phyloP scores from a whole-genome alignment of 2,329 filamentous ascomycete genomes.

The Stagonosporopsis tanaceti region DNA sequence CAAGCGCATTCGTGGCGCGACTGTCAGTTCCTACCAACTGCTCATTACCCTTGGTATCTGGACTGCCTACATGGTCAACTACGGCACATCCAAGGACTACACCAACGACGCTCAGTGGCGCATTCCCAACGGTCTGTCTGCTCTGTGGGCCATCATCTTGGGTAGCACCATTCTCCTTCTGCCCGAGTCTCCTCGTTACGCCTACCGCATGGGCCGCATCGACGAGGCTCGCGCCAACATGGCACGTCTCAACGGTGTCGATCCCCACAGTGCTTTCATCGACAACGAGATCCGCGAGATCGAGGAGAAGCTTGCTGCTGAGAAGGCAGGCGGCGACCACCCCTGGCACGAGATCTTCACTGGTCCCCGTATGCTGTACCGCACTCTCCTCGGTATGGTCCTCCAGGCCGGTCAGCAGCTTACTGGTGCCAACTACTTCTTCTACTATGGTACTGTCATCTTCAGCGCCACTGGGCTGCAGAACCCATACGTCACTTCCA shows the following conservation, averaged over 20 bases:
- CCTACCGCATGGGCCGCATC: slow-evolving; percentile 62
- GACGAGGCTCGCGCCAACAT: slow-evolving; percentile 62
- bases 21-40: slow-evolving; percentile 71
- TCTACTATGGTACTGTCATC: slow-evolving; percentile 61
- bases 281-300: slow-evolving; percentile 64
- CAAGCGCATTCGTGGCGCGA: slow-evolving; percentile 68
- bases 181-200: slow-evolving; percentile 65
- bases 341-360: slow-evolving; percentile 67
- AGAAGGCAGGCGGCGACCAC: slow-evolving; percentile 51
- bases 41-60: slow-evolving; percentile 74
- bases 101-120: slow-evolving; percentile 66
- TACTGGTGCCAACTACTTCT: slow-evolving; percentile 74
- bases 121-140: slow-evolving; percentile 68
- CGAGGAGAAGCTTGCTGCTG: slow-evolving; percentile 63
- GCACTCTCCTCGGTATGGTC: slow-evolving; percentile 68
- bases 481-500: slow-evolving; percentile 57
- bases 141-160: slow-evolving; percentile 64
- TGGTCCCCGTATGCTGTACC: slow-evolving; percentile 72
- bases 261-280: slow-evolving; percentile 62
- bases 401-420: slow-evolving; percentile 73
- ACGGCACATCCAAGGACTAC: slow-evolving; percentile 62
- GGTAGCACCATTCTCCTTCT: slow-evolving; percentile 63
- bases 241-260: slow-evolving; percentile 63
- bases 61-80: slow-evolving; percentile 63
- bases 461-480: slow-evolving; percentile 53